A percentile compares a stretch with the other conserved stretches of the same genome.
Conservation (phyloP, 2,329 filamentous ascomycete genomes). For the Emericellopsis cladophorae region DNA sequence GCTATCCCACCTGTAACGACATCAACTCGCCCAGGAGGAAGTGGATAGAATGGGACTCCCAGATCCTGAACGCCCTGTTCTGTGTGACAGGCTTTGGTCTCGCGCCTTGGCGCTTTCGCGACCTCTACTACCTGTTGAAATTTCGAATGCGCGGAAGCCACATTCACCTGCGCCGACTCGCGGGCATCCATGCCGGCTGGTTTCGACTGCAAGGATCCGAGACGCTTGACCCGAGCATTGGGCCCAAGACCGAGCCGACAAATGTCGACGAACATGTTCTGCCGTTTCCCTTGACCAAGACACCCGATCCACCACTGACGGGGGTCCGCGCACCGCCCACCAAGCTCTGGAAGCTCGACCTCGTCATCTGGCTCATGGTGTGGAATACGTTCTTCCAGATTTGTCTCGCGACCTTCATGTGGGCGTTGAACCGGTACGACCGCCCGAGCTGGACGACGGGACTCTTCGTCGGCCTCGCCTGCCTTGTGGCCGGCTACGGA, state of each 20-base stretch:
- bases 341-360: constrained; percentile 62
- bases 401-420: constrained; percentile 69
- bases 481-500: constrained; percentile 52
- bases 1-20: constrained; percentile 54
- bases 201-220: constrained; percentile 59
- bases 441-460: constrained; percentile 74
- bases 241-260: constrained; percentile 22
- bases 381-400: constrained; percentile 69
- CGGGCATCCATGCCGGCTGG: constrained; percentile 65
- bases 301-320: constrained; percentile 57
- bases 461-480: constrained; percentile 64
- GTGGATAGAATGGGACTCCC: constrained; percentile 78
- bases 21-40: constrained; percentile 64
- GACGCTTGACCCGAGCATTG: constrained; percentile 37
- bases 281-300: constrained; percentile 51
- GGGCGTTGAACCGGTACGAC: constrained; percentile 59
- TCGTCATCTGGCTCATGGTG: constrained; percentile 67
- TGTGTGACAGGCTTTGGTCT: constrained; percentile 79
- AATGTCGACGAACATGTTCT: constrained; percentile 32
- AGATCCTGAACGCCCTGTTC: constrained; percentile 70
- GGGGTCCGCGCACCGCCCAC: constrained; percentile 57
- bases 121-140: constrained; percentile 59
- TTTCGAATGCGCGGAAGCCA: constrained; percentile 44
- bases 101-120: constrained; percentile 73
- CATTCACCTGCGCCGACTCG: constrained; percentile 51